Evolutionary conservation across 306 rosid species (phyloP), one percentile per base, ranked within the genome.

Genomic region (Benincasa hispida): DNA sequence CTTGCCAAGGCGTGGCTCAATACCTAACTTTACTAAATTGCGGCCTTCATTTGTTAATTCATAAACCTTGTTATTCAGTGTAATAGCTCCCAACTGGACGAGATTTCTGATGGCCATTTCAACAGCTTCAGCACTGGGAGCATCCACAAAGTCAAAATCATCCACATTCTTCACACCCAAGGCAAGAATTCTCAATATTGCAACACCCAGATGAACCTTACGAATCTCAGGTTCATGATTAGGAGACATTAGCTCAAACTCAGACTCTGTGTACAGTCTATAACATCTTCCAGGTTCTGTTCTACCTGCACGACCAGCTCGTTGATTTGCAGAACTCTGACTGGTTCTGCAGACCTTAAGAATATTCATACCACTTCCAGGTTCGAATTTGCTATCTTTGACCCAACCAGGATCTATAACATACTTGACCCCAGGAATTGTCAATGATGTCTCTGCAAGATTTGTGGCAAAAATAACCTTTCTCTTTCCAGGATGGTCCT

Each of bases 241-340:
- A 57, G 80, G 82, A 72, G 76, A 83, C 99, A 94, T 90, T 14
- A 81, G 55, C 69, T 87, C 83, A 84, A 87, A 94, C 72, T 89
- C 97, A 76, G 86, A 79, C 81, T 87, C 88, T 0, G 93, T 84
- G 85, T 94, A 94, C 45, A 94, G 89, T 81, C 99, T 90, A 82
- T 90, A 94, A 78, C 99, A 94, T 82, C 79, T 79, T 69, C 99
- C 99, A 62, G 99, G 90, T 79, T 83, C 98, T 17, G 96, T 94
- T 84, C 99, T 90, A 77, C 99, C 98, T 72, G 99, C 96, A 81
- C 99, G 96, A 56, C 99, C 99, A 47, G 93, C 87, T 87, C 99
- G 88, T 83, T 94, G 99, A 72, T 80, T 79, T 82, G 99, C 98
- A 74, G 99, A 94, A 80, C 99, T 94, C 86, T 84, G 87, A 79